A percentile compares a stretch with the other conserved stretches of the same genome.
These are phyloP conservation scores for Phytopythium litorale DNA, from an alignment of 352 stramenopile species.

Conservation along the genomic window DNA sequence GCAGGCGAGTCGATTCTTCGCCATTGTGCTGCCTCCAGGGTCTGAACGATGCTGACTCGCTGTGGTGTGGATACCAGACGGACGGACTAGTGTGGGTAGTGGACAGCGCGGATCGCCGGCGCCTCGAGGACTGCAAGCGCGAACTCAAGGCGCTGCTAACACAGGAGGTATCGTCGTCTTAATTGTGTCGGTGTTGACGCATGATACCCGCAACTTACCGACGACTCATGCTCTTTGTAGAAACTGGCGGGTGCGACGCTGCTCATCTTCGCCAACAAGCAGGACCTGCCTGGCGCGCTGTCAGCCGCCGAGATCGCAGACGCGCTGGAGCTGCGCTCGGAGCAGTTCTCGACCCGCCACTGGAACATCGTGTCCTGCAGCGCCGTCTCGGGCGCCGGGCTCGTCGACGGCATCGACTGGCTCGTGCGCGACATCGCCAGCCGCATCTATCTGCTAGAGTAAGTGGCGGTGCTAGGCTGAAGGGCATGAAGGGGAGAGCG, in stretches of 20 bases:
- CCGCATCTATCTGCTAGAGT: constrained; percentile 95
- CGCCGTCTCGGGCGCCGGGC: constrained; percentile 93
- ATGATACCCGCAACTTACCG: too few relatives aligned
- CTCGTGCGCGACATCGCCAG: constrained; percentile 95
- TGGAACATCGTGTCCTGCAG: constrained; percentile 95
- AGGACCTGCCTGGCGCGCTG: constrained; percentile 94
- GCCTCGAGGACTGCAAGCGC: constrained; percentile 93
- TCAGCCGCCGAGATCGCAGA: constrained; percentile 89
- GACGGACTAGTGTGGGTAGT: constrained; percentile 99
- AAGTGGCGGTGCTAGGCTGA: background rate
- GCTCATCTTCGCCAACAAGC: constrained; percentile 99
- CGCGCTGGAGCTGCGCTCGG: constrained; percentile 76
- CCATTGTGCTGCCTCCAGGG: background rate
- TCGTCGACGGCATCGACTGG: constrained; percentile 98
- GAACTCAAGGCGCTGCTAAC: constrained; percentile 88
- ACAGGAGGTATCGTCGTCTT: constrained; percentile 56
- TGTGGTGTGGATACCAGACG: constrained; percentile 49
- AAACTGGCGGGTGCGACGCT: constrained; percentile 97
- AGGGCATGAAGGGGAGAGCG: too few relatives aligned
- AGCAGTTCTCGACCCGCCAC: constrained; percentile 82
- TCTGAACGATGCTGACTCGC: background rate
- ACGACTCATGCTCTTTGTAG: constrained; percentile 29
- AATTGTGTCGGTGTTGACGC: too few relatives aligned
- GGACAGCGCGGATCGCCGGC: constrained; percentile 92
- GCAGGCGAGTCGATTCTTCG: constrained; percentile 40